Evolutionary conservation across 1,284 basidiomycete species (phyloP).

Genomic region (Papiliotrema nemorosa): DNA sequence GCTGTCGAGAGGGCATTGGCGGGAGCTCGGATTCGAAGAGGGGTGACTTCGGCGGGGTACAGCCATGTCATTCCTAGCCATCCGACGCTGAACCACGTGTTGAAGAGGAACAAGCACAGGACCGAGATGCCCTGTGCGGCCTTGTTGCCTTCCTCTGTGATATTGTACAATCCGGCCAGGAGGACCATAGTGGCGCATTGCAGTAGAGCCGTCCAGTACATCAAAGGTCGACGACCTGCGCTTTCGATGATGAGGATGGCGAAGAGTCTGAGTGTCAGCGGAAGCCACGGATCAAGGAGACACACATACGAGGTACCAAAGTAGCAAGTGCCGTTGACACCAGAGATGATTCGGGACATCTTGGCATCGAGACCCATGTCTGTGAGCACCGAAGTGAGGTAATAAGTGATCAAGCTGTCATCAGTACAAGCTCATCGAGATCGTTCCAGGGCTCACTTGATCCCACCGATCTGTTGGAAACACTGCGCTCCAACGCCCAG

Average conservation of each 20-base stretch:
- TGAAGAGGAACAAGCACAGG: conserved; percentile 49
- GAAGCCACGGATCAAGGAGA: conserved; percentile 3
- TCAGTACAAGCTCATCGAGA: conserved; percentile 2
- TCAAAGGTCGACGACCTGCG: conserved; percentile 37
- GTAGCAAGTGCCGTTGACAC: conserved; percentile 47
- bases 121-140: conserved; percentile 45
- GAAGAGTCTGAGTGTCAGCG: conserved; percentile 19
- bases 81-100: conserved; percentile 44
- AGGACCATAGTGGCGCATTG: conserved; percentile 36
- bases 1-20: conserved; percentile 66
- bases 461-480: conserved; percentile 52
- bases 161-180: conserved; percentile 39
- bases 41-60: conserved; percentile 41
- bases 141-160: conserved; percentile 19
- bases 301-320: conserved; percentile 43
- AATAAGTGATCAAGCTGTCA: conserved; percentile 35
- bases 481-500: conserved; percentile 47
- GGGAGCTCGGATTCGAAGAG: conserved; percentile 60
- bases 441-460: conserved; percentile 17
- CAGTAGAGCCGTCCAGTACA: conserved; percentile 35
- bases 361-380: conserved; percentile 32
- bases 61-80: conserved; percentile 45
- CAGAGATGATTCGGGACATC: conserved; percentile 37
- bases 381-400: conserved; percentile 36
- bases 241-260: conserved; percentile 41